Conservation (phyloP, 768 basidiomycete species). For the Leucosporidium yakuticum region DNA sequence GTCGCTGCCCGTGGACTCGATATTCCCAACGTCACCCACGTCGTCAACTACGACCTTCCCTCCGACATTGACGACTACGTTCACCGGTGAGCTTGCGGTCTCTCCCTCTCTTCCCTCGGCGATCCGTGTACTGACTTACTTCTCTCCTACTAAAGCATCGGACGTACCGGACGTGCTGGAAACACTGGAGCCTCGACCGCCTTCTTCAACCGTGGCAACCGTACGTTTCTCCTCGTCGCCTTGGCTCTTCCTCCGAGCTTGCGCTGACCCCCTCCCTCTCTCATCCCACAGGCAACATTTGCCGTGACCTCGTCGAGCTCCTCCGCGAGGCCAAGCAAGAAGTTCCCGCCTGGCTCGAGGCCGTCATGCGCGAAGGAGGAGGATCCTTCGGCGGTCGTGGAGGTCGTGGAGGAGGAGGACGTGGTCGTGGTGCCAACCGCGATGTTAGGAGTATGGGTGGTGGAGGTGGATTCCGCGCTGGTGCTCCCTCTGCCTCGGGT, state of each 20-base stretch:
- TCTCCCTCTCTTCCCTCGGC: conserved; percentile 57
- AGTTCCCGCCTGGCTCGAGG: conserved; percentile 83
- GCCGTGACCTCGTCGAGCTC: conserved; percentile 87
- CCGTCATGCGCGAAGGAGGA: conserved; percentile 66
- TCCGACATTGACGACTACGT: conserved; percentile 99
- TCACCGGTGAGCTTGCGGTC: conserved; percentile 50
- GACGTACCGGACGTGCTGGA: conserved; percentile 76
- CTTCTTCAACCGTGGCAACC: conserved; percentile 58
- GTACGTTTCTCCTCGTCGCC: conserved; percentile 37
- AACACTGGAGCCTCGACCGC: conserved; percentile 94
- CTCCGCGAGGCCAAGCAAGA: conserved; percentile 95
- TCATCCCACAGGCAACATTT: conserved; percentile 1
- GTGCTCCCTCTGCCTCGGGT: background rate
- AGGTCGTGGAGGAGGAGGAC: conserved; percentile 53
- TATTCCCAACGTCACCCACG: conserved; percentile 98
- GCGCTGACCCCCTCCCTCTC: background rate
- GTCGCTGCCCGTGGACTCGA: conserved; percentile 98
- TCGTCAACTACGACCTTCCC: conserved; percentile 96
- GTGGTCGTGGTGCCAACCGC: conserved; percentile 30
- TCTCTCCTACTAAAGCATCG: conserved; percentile 33
- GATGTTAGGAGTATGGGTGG: background rate
- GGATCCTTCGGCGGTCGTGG: conserved; percentile 48
- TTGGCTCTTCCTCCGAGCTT: background rate
- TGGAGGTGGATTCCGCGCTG: background rate
- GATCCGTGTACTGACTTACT: conserved; percentile 53